These are phyloP conservation scores for Plasmodium coatneyi DNA, from an alignment of 169 alveolate genomes.

Conservation along the genomic window DNA sequence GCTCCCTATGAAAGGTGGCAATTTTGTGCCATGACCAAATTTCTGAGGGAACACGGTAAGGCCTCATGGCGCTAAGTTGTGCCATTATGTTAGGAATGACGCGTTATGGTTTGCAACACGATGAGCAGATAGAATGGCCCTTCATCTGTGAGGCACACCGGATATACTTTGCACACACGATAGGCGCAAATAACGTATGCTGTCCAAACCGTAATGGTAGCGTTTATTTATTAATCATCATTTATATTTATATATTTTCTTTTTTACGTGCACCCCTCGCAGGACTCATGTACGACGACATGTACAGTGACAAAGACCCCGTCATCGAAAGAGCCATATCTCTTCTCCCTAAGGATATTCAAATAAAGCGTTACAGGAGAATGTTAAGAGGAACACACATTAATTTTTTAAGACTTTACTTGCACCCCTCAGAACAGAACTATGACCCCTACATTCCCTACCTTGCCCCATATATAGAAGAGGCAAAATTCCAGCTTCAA, in stretches of 20 bases:
- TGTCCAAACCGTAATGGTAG: not conserved
- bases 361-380: slow-evolving; percentile 85
- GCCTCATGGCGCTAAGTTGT: not conserved
- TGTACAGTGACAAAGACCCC: slow-evolving; percentile 87
- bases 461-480: slow-evolving; percentile 91
- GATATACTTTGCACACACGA: not conserved
- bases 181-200: not conserved
- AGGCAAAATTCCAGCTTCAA: slow-evolving; percentile 90
- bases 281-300: slow-evolving; percentile 90
- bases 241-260: not conserved
- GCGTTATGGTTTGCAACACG: not conserved
- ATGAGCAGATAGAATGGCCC: not conserved
- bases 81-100: not conserved
- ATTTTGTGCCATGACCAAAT: slow-evolving; percentile 86
- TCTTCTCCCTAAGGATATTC: slow-evolving; percentile 85
- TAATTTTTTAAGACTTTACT: slow-evolving; percentile 78
- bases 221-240: not conserved
- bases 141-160: not conserved
- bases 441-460: slow-evolving; percentile 91
- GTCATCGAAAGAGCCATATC: slow-evolving; percentile 88
- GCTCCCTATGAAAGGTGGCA: slow-evolving; percentile 91
- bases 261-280: not conserved
- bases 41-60: slow-evolving; percentile 88
- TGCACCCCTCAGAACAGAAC: slow-evolving; percentile 87
- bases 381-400: slow-evolving; percentile 87